Base-by-base conservation (phyloP, 495 filamentous ascomycete species). In the Aspergillus leporis region DNA sequence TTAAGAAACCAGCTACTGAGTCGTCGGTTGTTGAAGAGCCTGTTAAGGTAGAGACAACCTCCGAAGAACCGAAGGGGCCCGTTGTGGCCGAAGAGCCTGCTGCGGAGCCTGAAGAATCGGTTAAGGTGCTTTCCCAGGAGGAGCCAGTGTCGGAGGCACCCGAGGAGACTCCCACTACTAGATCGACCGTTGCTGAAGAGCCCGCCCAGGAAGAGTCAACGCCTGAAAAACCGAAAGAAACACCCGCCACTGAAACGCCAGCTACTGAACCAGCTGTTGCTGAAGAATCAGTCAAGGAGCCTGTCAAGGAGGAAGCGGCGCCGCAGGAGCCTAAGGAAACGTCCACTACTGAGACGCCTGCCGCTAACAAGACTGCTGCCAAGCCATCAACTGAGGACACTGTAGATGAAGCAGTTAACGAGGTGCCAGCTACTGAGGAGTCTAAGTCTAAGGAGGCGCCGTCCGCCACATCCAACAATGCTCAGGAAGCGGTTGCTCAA, bases 201-300 rank as follows among this genome's bases (percentile, higher is more conserved):
- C 21, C 59, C 5, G 52, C 61, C 38, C 32, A 56, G 38, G 63
- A 62, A 51, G 46, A 53, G 23, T 10, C 31, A 18, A 25, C 40
- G 4, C 13, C 21, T 4, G 58, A 50, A 31, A 14, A 45, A 32
- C 14, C 49, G 18, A 25, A 57, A n/a, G 51, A 58, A 13, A 34
- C 36, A 14, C 19, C 52, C 19, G 40, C 19, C 36, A 28, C 36
- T 23, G 63, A 55, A 40, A 41, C 32, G 19, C 34, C 57, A 14
- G 30, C 51, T 28, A 55, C 51, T 16, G 63, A 61, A 38, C 22
- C 54, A 14, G 31, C 28, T 28, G 50, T 25, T 19, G 19, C 13
- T 31, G 60, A 62, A 25, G 45, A 56, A 10, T 38, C 54, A 2
- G 51, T 51, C 36, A 34, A 58, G 50, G 46, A 59, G 28, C 5